Evolutionary conservation across 495 filamentous ascomycete genomes (phyloP), one percentile per base, ranked within the genome.

Genomic region (Aspergillus ostianus): DNA sequence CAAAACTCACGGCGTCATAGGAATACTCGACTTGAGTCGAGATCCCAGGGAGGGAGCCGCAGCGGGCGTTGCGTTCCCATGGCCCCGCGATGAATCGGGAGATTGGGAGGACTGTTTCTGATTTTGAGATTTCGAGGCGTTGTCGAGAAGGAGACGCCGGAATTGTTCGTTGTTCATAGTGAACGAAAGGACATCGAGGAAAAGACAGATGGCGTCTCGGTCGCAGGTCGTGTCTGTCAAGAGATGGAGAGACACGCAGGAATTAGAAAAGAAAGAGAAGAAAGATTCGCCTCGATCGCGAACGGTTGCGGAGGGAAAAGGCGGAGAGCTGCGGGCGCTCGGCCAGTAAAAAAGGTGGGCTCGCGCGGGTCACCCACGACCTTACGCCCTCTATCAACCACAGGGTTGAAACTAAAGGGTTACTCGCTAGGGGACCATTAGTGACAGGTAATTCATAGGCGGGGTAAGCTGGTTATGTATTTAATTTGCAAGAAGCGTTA

Each of bases 91-190:
- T 57, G 69, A 66, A 48, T 56, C 65, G 15, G 58, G 20, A 13
- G 23, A 12, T 13, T 30, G 23, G 27, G 50, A 27, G 4, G 21
- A 47, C 27, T 66, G 51, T 9, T 45, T 61, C 6, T 64, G 61
- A 26, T 69, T 71, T 17, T 51, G 49, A 12, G 58, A 64, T 17
- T 57, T 67, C 6, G 66, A 55, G 18, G 66, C 63, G 26, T 74
- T 82, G 56, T 82, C 82, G 46, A 85, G 76, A 9, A 98, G 69
- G n/a, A 98, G 85, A 56, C 89, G 87, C 52, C 94, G 92, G 70
- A 98, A 98, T 70, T 98, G 91, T 18, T 90, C 83, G 83, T 98
- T 97, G 71, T 98, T 96, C 94, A 98, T 98, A 57, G 47, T 64
- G 17, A 59, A 18, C 12, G 12, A 21, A 26, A 55, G 23, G 17